Base-by-base conservation (phyloP, 306 rosid genomes). In the Glycyrrhiza uralensis region DNA sequence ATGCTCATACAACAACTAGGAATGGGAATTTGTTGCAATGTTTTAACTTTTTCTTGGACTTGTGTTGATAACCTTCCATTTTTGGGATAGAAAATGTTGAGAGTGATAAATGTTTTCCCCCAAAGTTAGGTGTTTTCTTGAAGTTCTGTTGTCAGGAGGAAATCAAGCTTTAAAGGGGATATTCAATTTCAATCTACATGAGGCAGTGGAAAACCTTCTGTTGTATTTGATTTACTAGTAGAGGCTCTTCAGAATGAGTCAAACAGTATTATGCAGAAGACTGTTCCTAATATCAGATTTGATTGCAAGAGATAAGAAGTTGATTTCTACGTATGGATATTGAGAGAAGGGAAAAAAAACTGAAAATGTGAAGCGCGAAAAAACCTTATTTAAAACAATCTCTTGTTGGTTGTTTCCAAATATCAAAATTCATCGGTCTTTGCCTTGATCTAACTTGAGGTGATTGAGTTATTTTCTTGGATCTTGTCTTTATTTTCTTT, bases 391-490 rank as follows among this genome's bases (percentile, higher is more conserved):
- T n/a, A 56, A 26, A 46, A 35, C 56, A 55, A 57, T 46, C 17
- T 36, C 47, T 28, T 46, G 7, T 56, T 56, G 33, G 19, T 14
- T 35, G 46, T 45, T 64, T 64, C 60, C 36, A 10, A 24, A 19
- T 19, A 42, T 44, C 58, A 57, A 68, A 59, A n/a, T 59, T 61
- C 12, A 54, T 39, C 4, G 24, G 15, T 41, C 24, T 20, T 18
- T 49, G 46, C 39, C 68, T 4, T 61, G 33, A 80, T 80, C 75
- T 54, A 70, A 19, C n/a, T 67, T 75, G 39, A 7, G 28, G 20
- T 14, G 14, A 41, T 70, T 55, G 35, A 52, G 58, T 54, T 63
- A 59, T 71, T 22, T 1, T 38, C 30, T 66, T 46, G 46, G 45
- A 74, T 74, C 52, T 79, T 33, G 59, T 39, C 17, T 71, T 46